These are phyloP conservation scores for Parietichytrium sp. DNA, from an alignment of 108 stramenopile species.

Conservation along the genomic window DNA sequence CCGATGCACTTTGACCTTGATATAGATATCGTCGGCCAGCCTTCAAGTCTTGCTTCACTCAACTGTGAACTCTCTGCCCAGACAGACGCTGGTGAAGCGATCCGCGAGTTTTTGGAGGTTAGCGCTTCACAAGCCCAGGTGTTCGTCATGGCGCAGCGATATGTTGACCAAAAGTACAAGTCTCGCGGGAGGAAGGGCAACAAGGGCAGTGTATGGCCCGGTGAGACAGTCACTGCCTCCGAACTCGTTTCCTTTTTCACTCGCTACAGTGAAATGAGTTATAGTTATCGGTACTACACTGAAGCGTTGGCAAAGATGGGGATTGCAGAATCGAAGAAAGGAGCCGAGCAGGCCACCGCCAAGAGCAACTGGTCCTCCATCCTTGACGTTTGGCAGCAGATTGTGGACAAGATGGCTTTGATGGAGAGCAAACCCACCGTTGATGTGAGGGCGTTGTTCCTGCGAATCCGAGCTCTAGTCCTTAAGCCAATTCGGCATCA, in stretches of 20 bases:
- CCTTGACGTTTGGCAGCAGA: neutral
- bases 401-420: neutral
- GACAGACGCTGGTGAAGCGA: neutral
- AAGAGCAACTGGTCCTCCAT: neutral
- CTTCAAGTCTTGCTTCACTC: neutral
- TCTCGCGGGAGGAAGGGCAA: neutral
- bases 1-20: conserved; percentile 37
- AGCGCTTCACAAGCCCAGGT: neutral
- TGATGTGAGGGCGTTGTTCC: neutral
- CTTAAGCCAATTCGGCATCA: conserved; percentile 31
- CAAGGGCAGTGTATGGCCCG: conserved; percentile 1
- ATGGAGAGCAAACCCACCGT: neutral
- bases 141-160: neutral
- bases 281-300: no score
- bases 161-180: neutral
- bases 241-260: conserved; percentile 21
- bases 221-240: neutral
- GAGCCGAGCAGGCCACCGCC: no score
- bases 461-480: neutral
- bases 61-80: neutral
- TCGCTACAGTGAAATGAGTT: neutral
- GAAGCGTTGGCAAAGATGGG: no score
- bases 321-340: no score
- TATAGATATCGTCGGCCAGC: neutral
- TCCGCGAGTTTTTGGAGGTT: neutral